Percentiles rank a stretch among this genome's conserved stretches.
phyloP scores from a whole-genome alignment of 2,329 filamentous ascomycete species.

The Fusarium scirpi region DNA sequence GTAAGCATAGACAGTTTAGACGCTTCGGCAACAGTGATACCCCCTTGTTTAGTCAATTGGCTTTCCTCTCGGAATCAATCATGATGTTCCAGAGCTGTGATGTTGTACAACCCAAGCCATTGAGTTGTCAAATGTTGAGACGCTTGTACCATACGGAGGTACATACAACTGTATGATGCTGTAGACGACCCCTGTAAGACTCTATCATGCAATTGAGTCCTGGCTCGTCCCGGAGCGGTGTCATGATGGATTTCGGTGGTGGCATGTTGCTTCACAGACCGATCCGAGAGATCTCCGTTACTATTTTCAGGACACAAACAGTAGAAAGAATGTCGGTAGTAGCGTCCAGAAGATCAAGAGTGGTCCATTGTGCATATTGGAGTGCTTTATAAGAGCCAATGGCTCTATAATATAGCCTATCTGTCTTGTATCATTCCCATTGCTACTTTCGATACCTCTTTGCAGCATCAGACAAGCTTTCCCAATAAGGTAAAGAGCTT shows the following conservation, averaged over 20 bases:
- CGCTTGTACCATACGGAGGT: background rate
- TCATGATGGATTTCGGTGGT: background rate
- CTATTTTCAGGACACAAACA: background rate
- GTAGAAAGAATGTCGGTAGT: background rate
- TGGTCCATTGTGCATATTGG: background rate
- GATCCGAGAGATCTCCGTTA: background rate
- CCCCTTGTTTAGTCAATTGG: slow-evolving; percentile 33
- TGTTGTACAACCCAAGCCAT: background rate
- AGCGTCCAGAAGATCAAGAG: too few relatives aligned
- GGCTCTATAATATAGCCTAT: background rate
- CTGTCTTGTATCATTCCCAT: background rate
- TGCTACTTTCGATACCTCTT: slow-evolving; percentile 8
- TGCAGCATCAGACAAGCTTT: slow-evolving; percentile 33
- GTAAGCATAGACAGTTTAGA: slow-evolving; percentile 24
- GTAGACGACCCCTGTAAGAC: background rate
- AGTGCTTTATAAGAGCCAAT: slow-evolving; percentile 22
- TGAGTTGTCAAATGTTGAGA: background rate
- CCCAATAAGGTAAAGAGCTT: slow-evolving; percentile 46
- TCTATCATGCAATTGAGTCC: slow-evolving; percentile 20
- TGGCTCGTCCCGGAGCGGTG: slow-evolving; percentile 23
- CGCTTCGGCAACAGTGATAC: slow-evolving; percentile 43
- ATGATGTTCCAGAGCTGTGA: background rate
- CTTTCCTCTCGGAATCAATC: slow-evolving; percentile 10
- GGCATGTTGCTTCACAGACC: background rate
- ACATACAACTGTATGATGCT: background rate